These are phyloP conservation scores for Alloascoidea africana DNA, from an alignment of 805 yeast genomes.

Conservation along the genomic window DNA sequence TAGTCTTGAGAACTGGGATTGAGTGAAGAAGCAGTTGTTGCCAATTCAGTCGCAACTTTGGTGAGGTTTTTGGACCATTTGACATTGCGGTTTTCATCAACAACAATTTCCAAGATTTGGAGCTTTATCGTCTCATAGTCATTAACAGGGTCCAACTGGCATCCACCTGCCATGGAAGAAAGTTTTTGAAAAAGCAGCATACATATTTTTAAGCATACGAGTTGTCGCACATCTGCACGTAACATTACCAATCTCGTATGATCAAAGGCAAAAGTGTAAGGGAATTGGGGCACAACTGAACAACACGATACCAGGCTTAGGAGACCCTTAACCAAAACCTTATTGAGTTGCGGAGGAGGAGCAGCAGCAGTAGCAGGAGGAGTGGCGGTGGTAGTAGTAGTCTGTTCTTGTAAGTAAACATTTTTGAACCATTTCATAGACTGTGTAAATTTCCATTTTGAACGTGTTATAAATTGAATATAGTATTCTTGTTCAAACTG, in stretches of 20 bases:
- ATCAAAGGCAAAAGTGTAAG: slow-evolving; percentile 64
- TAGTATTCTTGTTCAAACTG: slow-evolving; percentile 72
- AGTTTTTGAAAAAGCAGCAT: slow-evolving; percentile 51
- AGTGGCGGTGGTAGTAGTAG: slow-evolving; percentile 8
- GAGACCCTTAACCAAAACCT: background rate
- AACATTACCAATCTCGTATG: slow-evolving; percentile 60
- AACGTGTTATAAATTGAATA: too few relatives aligned
- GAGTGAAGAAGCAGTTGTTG: too few relatives aligned
- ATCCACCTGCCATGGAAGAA: slow-evolving; percentile 3
- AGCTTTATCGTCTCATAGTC: slow-evolving; percentile 30
- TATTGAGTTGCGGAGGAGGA: background rate
- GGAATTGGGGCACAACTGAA: slow-evolving; percentile 63
- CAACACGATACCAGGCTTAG: slow-evolving; percentile 57
- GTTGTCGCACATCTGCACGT: slow-evolving; percentile 66
- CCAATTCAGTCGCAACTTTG: background rate
- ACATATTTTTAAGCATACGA: slow-evolving; percentile 60
- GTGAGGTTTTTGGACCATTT: slow-evolving; percentile 74
- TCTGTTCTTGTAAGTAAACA: slow-evolving; percentile 9
- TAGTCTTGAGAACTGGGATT: too few relatives aligned
- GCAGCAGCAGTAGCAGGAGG: background rate
- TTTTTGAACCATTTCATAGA: slow-evolving; percentile 15
- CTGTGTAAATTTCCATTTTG: slow-evolving; percentile 23
- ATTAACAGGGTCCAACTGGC: too few relatives aligned
- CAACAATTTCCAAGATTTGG: slow-evolving; percentile 58
- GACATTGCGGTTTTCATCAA: slow-evolving; percentile 70